These are phyloP conservation scores for Erysimum cheiranthoides DNA, from an alignment of 345 rosid species.

Conservation along the genomic window DNA sequence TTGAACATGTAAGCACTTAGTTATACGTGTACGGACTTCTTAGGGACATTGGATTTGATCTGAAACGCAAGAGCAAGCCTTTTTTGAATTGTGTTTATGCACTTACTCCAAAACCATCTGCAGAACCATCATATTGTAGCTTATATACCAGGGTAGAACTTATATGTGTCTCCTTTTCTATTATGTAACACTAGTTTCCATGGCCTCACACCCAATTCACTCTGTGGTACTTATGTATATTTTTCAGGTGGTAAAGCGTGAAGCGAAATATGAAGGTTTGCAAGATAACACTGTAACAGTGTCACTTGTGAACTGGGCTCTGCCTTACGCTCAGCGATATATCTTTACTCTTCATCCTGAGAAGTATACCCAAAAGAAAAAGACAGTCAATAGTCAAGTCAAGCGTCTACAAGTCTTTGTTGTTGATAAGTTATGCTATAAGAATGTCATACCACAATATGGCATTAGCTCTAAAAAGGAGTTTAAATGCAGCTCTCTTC, in stretches of 20 bases:
- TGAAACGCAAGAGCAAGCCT: constrained; percentile 18
- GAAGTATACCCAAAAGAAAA: constrained; percentile 60
- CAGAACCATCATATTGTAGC: constrained; percentile 18
- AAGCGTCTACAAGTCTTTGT: constrained; percentile 61
- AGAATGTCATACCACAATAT: constrained; percentile 60
- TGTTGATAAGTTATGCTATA: constrained; percentile 73
- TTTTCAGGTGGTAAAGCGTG: constrained; percentile 75
- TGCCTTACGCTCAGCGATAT: constrained; percentile 96
- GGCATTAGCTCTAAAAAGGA: constrained; percentile 57
- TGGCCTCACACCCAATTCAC: constrained; percentile 2
- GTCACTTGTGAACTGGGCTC: constrained; percentile 81
- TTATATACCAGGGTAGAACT: constrained; percentile 32
- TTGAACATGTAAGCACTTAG: constrained; percentile 21
- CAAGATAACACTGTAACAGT: constrained; percentile 56
- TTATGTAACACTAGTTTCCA: constrained; percentile 15
- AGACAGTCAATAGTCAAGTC: constrained; percentile 52
- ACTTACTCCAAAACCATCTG: constrained; percentile 16
- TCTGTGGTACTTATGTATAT: background rate
- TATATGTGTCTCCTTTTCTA: background rate
- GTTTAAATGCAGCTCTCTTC: constrained; percentile 64
- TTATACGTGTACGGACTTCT: constrained; percentile 6
- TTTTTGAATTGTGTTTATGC: constrained; percentile 27
- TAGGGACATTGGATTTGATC: constrained; percentile 1
- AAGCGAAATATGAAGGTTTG: constrained; percentile 66
- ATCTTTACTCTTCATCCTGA: constrained; percentile 61